Conservation (phyloP, 1,284 basidiomycete species). For the Peniophora sp. region DNA sequence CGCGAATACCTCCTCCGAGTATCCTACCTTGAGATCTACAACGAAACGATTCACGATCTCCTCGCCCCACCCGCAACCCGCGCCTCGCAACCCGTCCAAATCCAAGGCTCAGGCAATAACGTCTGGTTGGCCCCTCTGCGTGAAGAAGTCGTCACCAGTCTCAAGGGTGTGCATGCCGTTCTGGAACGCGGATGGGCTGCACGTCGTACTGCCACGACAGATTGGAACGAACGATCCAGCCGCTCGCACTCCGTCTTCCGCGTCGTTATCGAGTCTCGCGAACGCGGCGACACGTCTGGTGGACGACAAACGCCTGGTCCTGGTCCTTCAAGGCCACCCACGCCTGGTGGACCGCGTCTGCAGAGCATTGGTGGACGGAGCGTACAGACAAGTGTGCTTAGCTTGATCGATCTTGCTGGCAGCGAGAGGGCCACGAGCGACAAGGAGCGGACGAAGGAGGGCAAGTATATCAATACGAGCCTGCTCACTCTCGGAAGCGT, state of each 20-base stretch:
- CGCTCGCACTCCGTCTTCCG: slow-evolving; percentile 91
- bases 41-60: slow-evolving; percentile 86
- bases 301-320: slow-evolving; percentile 49
- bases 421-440: slow-evolving; percentile 94
- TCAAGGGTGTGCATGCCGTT: slow-evolving; percentile 81
- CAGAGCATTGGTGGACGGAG: slow-evolving; percentile 68
- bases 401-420: slow-evolving; percentile 93
- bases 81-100: slow-evolving; percentile 57
- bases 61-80: slow-evolving; percentile 67
- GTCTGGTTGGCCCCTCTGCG: slow-evolving; percentile 66
- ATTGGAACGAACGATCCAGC: slow-evolving; percentile 95
- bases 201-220: slow-evolving; percentile 87
- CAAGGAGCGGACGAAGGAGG: slow-evolving; percentile 86
- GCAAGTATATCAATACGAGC: slow-evolving; percentile 91
- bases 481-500: slow-evolving; percentile 85
- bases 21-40: slow-evolving; percentile 95
- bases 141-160: slow-evolving; percentile 87
- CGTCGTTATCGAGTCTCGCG: slow-evolving; percentile 77
- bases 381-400: slow-evolving; percentile 77
- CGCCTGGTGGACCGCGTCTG: slow-evolving; percentile 54
- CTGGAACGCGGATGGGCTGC: slow-evolving; percentile 83
- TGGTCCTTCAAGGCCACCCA: slow-evolving; percentile 49
- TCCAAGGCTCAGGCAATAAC: slow-evolving; percentile 55
- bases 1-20: slow-evolving; percentile 92
- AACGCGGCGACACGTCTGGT: slow-evolving; percentile 40